phyloP scores from a whole-genome alignment of 73 alveolate genomes.

The Paramecium sexaurelia region DNA sequence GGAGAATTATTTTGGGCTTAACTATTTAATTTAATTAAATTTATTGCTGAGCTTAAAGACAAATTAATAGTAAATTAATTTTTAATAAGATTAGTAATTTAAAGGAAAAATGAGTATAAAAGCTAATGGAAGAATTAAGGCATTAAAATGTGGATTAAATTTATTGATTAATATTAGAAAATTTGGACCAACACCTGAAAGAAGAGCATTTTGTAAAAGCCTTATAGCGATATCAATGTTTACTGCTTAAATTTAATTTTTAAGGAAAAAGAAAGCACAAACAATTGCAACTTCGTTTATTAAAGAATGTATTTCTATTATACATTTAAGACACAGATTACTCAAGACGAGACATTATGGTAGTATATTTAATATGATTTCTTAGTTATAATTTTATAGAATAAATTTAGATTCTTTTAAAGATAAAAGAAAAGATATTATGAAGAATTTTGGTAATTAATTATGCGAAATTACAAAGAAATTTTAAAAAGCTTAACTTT shows the following conservation, averaged over 20 bases:
- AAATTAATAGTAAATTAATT: not conserved
- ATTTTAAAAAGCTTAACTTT: not conserved
- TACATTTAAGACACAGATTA: not conserved
- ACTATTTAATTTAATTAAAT: not conserved
- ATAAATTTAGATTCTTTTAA: not conserved
- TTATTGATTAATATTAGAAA: not conserved
- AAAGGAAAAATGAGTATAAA: not conserved
- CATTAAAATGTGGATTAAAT: not conserved
- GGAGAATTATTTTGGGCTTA: not conserved
- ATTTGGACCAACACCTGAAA: not conserved
- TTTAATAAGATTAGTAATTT: not conserved
- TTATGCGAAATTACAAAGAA: not conserved
- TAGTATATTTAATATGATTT: not conserved
- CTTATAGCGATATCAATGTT: not conserved
- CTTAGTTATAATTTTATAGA: not conserved
- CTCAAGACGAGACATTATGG: conserved; percentile 12
- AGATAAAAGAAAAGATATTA: not conserved
- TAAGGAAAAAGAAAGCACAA: not conserved
- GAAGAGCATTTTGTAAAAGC: conserved; percentile 30
- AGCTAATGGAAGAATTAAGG: not conserved
- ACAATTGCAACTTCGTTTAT: not conserved
- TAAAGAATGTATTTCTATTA: not conserved
- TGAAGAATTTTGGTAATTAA: not conserved
- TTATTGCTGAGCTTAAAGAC: not conserved
- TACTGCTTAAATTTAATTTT: not conserved